Conservation (phyloP, 106 monocot species). For the Allium sativum region DNA sequence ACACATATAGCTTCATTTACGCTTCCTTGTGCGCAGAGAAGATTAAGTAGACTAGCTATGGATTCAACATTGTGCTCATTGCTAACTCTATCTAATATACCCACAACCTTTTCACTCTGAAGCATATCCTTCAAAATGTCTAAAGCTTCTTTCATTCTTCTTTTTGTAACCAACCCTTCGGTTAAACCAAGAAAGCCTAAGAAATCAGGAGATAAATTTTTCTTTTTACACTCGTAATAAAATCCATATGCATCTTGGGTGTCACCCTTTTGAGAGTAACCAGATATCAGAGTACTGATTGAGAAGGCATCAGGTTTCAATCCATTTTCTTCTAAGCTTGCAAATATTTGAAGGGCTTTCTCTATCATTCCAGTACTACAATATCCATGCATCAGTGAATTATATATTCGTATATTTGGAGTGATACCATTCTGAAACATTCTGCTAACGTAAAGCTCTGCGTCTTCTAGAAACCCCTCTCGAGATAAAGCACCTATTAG, state of each 20-base stretch:
- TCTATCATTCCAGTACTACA: constrained; percentile 52
- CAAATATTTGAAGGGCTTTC: constrained; percentile 43
- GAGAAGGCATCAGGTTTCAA: constrained; percentile 66
- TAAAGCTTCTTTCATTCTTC: constrained; percentile 93
- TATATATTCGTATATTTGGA: constrained; percentile 57
- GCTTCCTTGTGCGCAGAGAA: constrained; percentile 67
- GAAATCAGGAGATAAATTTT: constrained; percentile 51
- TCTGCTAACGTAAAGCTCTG: constrained; percentile 40
- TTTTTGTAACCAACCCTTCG: constrained; percentile 69
- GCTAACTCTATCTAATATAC: constrained; percentile 46
- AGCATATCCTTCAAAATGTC: constrained; percentile 72
- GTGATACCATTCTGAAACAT: constrained; percentile 46
- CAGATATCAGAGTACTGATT: constrained; percentile 63
- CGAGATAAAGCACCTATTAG: constrained; percentile 63
- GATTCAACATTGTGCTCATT: constrained; percentile 37
- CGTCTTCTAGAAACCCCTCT: constrained; percentile 76
- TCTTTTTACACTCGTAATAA: constrained; percentile 33
- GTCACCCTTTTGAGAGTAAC: constrained; percentile 65
- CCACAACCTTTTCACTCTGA: constrained; percentile 28
- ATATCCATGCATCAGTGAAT: constrained; percentile 69
- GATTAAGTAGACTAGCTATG: constrained; percentile 36
- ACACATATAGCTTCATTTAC: constrained; percentile 55
- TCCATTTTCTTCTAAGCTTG: constrained; percentile 27
- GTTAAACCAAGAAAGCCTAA: constrained; percentile 55
- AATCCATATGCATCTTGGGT: constrained; percentile 58